Evolutionary conservation across 257 asterid genomes (phyloP), one percentile per base, ranked within the genome.

Genomic region (Solanum chilense): DNA sequence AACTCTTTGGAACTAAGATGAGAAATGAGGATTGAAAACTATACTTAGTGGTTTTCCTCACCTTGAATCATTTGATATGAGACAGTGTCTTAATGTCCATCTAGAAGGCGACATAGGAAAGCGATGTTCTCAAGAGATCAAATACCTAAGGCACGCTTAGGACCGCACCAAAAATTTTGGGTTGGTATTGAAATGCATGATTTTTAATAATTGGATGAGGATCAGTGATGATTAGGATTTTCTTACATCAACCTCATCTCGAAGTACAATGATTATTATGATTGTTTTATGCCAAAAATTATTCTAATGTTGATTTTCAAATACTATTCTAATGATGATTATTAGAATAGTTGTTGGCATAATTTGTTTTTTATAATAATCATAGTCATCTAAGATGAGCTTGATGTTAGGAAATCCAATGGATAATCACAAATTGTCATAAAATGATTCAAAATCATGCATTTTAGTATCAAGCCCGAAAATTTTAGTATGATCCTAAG

Each of bases 21-120:
- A 56, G 85, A 29, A 88, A 89, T 41, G 86, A 70, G 93, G 91
- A 3, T 86, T 90, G 87, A 21, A 86, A 83, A 91, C 92, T 33
- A 86, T 94, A 88, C 91, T 94, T 87, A 89, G 89, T 49, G 90
- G 90, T 27, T 92, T 94, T 85, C 90, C 92, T 3, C 82, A 71
- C 52, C 93, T 94, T 76, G 93, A 94, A 76, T 91, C 94, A 49
- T 91, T 94, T 56, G 92, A 91, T 89, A 31, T 94, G 9, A 85
- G 93, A 20, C 85, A 16, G 14, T 94, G 94, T 85, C 85, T 56
- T 21, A 45, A 37, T 39, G 87, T 92, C 64, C 45, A 91, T 64
- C 89, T 89, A 77, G 44, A 35, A 13, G 91, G 91, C 39, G 90
- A 90, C 62, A 6, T 91, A 41, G 90, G 92, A 56, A 91, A 87